These are phyloP conservation scores for Cucurbita ficifolia DNA, from an alignment of 306 rosid genomes.

Conservation along the genomic window DNA sequence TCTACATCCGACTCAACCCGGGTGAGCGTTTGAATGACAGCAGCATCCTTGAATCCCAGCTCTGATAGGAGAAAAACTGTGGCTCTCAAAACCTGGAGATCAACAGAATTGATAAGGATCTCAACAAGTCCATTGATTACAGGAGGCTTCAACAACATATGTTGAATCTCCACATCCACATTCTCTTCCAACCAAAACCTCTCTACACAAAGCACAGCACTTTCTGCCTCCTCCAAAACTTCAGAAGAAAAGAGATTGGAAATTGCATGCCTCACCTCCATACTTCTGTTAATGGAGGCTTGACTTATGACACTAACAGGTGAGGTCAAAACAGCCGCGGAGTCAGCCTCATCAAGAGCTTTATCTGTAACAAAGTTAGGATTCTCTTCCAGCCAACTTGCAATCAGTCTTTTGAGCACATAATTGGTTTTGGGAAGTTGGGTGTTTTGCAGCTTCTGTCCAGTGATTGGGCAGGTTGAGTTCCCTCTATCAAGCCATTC, in stretches of 20 bases:
- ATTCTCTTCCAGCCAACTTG: conserved; percentile 66
- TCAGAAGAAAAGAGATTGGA: conserved; percentile 56
- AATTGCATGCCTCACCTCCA: conserved; percentile 47
- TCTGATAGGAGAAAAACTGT: conserved; percentile 62
- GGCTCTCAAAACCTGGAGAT: conserved; percentile 44
- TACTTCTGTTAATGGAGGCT: conserved; percentile 39
- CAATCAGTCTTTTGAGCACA: conserved; percentile 72
- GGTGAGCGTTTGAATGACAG: conserved; percentile 59
- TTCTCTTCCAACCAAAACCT: conserved; percentile 47
- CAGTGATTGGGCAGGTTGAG: conserved; percentile 76
- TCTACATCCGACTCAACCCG: conserved; percentile 65
- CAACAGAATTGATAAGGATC: conserved; percentile 57
- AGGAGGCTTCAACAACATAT: conserved; percentile 54
- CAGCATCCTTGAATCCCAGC: conserved; percentile 49
- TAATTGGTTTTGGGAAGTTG: conserved; percentile 82
- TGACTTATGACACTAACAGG: conserved; percentile 49
- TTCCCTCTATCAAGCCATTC: conserved; percentile 81
- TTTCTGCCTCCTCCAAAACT: conserved; percentile 62
- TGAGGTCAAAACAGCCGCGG: conserved; percentile 34
- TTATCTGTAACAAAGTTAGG: conserved; percentile 19
- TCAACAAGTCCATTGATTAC: conserved; percentile 67
- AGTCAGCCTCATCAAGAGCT: conserved; percentile 3
- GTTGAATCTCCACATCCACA: conserved; percentile 30
- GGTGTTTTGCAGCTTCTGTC: conserved; percentile 59
- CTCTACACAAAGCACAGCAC: conserved; percentile 57